Evolutionary conservation across 768 basidiomycete genomes (phyloP), one percentile per base, ranked within the genome.

Genomic region (Hysterangium stoloniferum): DNA sequence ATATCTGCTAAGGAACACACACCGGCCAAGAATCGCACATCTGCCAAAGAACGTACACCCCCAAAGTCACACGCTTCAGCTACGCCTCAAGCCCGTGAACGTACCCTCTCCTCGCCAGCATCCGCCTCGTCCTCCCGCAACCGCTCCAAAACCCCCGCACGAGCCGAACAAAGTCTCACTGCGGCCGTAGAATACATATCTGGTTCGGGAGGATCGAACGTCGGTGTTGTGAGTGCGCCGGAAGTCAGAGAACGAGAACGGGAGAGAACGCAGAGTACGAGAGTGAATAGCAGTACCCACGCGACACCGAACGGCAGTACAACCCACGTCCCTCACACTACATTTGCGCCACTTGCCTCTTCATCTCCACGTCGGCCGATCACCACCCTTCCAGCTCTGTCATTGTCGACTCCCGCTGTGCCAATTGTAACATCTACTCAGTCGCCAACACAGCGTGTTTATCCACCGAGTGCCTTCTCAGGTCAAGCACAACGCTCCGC

Each of bases 151-250:
- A 13, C 44, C 20, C 28, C 44, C 44, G 11, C 44, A 11, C 15
- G 28, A 2, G 27, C n/a, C n/a, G 15, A 17, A 20, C 47, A 51
- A 42, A 51, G 49, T 29, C 38, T 51, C 17, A 51, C 49, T 5
- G 49, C 49, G 9, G 49, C 49, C 9, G 49, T 42, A 13, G 49
- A 51, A 19, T 42, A 33, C 19, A 41, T 51, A 37, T 24, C 44
- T 9, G 28, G 37, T 22, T 41, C 38, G 4, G 40, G 48, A 20
- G 28, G 22, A 7, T 33, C 31, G 1, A 29, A 22, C 5, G 28
- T n/a, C 6, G 29, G 27, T 28, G 22, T 13, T 32, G 25, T 27
- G 7, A 19, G 27, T 31, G 29, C n/a, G n/a, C n/a, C n/a, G n/a
- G n/a, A n/a, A n/a, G n/a, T n/a, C n/a, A n/a, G n/a, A n/a, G n/a